A percentile compares a stretch with the other conserved stretches of the same genome.
phyloP scores from a whole-genome alignment of 2,329 filamentous ascomycete genomes.

The Penicillium sp. region DNA sequence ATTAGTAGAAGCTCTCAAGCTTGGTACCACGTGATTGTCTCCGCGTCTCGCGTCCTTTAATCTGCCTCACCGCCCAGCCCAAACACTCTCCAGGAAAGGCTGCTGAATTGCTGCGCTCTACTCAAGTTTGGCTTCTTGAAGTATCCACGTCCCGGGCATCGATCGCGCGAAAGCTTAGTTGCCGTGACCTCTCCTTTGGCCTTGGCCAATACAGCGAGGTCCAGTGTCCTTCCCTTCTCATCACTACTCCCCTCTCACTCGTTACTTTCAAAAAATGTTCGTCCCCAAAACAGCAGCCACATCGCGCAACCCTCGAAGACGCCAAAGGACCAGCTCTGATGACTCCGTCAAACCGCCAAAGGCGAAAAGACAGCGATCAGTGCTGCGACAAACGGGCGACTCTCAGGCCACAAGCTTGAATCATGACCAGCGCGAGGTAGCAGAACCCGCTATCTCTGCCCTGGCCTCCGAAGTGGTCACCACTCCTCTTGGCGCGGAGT shows the following conservation, averaged over 20 bases:
- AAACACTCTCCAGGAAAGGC: neutral
- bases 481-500: conserved; percentile 29
- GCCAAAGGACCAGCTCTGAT: conserved; percentile 49
- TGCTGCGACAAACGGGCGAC: conserved; percentile 43
- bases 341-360: conserved; percentile 51
- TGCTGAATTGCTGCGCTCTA: neutral
- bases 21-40: neutral
- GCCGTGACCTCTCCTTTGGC: conserved; percentile 3
- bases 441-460: conserved; percentile 19
- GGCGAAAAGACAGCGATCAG: conserved; percentile 53
- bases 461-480: conserved; percentile 16
- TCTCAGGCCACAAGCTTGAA: conserved; percentile 27
- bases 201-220: conserved; percentile 12
- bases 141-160: neutral
- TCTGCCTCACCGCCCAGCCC: conserved; percentile 1
- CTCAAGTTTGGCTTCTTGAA: neutral
- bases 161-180: neutral
- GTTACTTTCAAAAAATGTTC: conserved; percentile 40
- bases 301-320: conserved; percentile 43
- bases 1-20: neutral
- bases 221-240: neutral
- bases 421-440: conserved; percentile 26
- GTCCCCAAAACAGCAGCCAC: conserved; percentile 40
- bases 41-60: conserved; percentile 1
- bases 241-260: neutral